Evolutionary conservation across 176 grass and related monocot genomes (phyloP).

Genomic region (Triticum timopheevii): DNA sequence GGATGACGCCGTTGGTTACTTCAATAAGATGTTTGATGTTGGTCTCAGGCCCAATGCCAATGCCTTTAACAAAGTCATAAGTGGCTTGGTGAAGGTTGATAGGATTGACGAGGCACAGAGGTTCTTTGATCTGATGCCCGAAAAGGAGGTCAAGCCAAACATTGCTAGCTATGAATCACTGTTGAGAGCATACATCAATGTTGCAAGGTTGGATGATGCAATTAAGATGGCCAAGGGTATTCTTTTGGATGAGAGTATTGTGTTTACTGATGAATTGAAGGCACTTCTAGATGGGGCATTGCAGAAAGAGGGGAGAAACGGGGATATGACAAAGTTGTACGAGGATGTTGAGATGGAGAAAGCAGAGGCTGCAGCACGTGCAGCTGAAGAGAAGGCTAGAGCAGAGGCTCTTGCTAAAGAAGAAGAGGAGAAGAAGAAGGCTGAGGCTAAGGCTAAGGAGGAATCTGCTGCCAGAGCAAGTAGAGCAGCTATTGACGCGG

Average conservation of each 20-base stretch:
- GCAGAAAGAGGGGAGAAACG: slow-evolving; percentile 66
- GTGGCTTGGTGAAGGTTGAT: slow-evolving; percentile 56
- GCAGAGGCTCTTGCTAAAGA: slow-evolving; percentile 69
- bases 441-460: slow-evolving; percentile 72
- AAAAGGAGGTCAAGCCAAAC: slow-evolving; percentile 81
- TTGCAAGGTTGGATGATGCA: slow-evolving; percentile 57
- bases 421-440: slow-evolving; percentile 86
- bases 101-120: slow-evolving; percentile 57
- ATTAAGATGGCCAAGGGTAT: slow-evolving; percentile 61
- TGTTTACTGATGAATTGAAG: slow-evolving; percentile 64
- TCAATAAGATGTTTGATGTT: slow-evolving; percentile 68
- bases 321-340: slow-evolving; percentile 59
- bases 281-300: slow-evolving; percentile 53
- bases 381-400: slow-evolving; percentile 83
- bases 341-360: slow-evolving; percentile 78
- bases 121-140: slow-evolving; percentile 67
- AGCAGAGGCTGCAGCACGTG: slow-evolving; percentile 59
- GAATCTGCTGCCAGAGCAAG: slow-evolving; percentile 65
- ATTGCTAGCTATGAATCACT: slow-evolving; percentile 70
- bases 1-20: slow-evolving; percentile 65
- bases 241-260: slow-evolving; percentile 63
- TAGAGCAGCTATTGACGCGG: slow-evolving; percentile 67
- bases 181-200: slow-evolving; percentile 61
- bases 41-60: slow-evolving; percentile 67
- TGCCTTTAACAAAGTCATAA: slow-evolving; percentile 74